Conservation (phyloP, 192 early-diverging fungal genomes). For the Podochytrium sp. region DNA sequence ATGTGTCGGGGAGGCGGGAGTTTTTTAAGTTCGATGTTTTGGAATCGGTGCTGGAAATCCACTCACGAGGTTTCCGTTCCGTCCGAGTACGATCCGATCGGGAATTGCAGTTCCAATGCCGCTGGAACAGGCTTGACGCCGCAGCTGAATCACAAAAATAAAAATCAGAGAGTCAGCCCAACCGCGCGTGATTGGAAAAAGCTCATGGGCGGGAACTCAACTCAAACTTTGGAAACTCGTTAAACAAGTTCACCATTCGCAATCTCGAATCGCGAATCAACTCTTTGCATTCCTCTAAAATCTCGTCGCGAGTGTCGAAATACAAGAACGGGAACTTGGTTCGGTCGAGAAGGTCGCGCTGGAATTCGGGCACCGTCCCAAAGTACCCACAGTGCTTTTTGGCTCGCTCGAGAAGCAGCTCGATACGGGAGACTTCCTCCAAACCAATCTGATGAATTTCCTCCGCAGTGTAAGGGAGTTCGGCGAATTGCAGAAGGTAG, state of each 20-base stretch:
- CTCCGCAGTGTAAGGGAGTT: conserved; percentile 14
- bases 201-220: no score
- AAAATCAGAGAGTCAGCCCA: neutral
- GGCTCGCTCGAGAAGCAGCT: conserved; percentile 22
- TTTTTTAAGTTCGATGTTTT: no score
- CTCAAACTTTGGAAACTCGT: conserved; percentile 10
- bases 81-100: conserved; percentile 13
- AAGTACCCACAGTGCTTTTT: conserved; percentile 23
- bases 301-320: conserved; percentile 15
- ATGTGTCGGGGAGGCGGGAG: no score
- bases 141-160: conserved; percentile 13
- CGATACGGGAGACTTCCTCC: conserved; percentile 36
- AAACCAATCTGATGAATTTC: conserved; percentile 39
- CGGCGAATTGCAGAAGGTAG: conserved; percentile 28
- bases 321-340: conserved; percentile 27
- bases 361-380: conserved; percentile 32
- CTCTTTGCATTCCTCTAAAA: conserved; percentile 20
- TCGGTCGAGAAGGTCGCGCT: conserved; percentile 26
- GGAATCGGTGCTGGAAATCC: no score
- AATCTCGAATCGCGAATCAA: neutral
- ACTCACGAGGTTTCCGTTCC: conserved; percentile 26
- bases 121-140: conserved; percentile 25
- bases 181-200: neutral
- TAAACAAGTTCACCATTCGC: conserved; percentile 14
- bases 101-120: neutral